These are phyloP conservation scores for Aspergillus neoniger DNA, from an alignment of 2,329 filamentous ascomycete genomes.

Conservation along the genomic window DNA sequence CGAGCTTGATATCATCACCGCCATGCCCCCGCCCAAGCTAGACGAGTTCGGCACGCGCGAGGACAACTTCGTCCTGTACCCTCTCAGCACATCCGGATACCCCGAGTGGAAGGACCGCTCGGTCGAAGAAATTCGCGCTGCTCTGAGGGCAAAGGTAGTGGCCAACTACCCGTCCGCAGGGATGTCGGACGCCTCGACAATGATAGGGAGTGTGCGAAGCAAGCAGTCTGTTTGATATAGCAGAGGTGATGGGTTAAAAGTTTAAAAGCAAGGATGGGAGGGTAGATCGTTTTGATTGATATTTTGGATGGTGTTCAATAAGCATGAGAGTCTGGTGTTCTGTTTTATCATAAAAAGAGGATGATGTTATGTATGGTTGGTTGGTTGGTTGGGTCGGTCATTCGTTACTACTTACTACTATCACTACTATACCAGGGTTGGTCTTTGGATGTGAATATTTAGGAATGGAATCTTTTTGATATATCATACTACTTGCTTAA, in stretches of 20 bases:
- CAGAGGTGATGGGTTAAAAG: neutral
- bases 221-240: slow-evolving; percentile 24
- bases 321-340: slow-evolving; percentile 33
- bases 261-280: neutral
- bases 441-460: slow-evolving; percentile 1
- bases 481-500: no score
- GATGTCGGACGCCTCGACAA: slow-evolving; percentile 26
- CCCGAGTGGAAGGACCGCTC: slow-evolving; percentile 52
- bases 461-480: neutral
- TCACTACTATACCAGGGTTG: neutral
- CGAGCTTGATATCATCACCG: slow-evolving; percentile 74
- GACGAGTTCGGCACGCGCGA: slow-evolving; percentile 50
- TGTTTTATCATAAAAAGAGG: slow-evolving; percentile 14
- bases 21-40: slow-evolving; percentile 54
- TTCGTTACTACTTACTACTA: slow-evolving; percentile 3
- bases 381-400: neutral
- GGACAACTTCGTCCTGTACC: slow-evolving; percentile 42
- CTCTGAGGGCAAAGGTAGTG: slow-evolving; percentile 42
- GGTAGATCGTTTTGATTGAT: slow-evolving; percentile 12
- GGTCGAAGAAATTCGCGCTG: slow-evolving; percentile 49
- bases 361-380: neutral
- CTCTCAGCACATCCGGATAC: slow-evolving; percentile 49
- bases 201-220: slow-evolving; percentile 22
- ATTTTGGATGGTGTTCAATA: slow-evolving; percentile 10
- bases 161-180: slow-evolving; percentile 21